Evolutionary conservation across 2,329 filamentous ascomycete genomes (phyloP).

Genomic region (Ophiostoma perfectum): DNA sequence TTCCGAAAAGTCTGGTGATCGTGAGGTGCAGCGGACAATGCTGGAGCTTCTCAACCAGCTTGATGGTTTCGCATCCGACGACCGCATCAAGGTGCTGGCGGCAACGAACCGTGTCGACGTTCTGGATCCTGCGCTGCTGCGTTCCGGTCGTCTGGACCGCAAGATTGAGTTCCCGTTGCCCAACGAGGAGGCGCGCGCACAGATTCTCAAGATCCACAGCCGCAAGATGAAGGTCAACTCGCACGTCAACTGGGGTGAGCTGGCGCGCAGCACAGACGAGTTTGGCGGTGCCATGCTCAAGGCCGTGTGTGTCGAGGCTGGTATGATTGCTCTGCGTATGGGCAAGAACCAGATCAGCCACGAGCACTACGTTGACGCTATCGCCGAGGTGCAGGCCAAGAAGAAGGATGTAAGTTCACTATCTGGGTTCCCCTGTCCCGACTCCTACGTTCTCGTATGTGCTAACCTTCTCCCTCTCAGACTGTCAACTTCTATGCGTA

Average conservation of each 20-base stretch:
- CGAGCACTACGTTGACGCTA: constrained; percentile 98
- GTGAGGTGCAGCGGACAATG: constrained; percentile 98
- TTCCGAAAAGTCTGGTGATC: constrained; percentile 93
- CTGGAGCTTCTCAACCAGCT: constrained; percentile 97
- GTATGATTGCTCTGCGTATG: constrained; percentile 94
- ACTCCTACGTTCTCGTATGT: background rate
- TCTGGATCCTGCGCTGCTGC: constrained; percentile 82
- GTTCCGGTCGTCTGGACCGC: constrained; percentile 85
- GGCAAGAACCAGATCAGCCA: constrained; percentile 96
- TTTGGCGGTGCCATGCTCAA: constrained; percentile 97
- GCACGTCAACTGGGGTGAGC: constrained; percentile 86
- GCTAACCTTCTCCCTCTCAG: constrained; percentile 35
- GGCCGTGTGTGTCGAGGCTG: constrained; percentile 96
- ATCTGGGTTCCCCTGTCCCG: background rate
- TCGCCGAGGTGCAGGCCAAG: constrained; percentile 90
- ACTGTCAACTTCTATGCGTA: constrained; percentile 55
- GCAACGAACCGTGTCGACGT: constrained; percentile 94
- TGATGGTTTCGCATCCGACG: constrained; percentile 94
- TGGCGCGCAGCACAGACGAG: constrained; percentile 95
- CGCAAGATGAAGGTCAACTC: constrained; percentile 97
- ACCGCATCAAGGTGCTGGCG: constrained; percentile 92
- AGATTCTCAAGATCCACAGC: constrained; percentile 96
- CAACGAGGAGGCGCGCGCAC: constrained; percentile 93
- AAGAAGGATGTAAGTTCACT: constrained; percentile 71
- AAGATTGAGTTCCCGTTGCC: constrained; percentile 98